A percentile compares a stretch with the other conserved stretches of the same genome.
Conservation (phyloP, 2,329 filamentous ascomycete genomes). For the Apiospora marii region DNA sequence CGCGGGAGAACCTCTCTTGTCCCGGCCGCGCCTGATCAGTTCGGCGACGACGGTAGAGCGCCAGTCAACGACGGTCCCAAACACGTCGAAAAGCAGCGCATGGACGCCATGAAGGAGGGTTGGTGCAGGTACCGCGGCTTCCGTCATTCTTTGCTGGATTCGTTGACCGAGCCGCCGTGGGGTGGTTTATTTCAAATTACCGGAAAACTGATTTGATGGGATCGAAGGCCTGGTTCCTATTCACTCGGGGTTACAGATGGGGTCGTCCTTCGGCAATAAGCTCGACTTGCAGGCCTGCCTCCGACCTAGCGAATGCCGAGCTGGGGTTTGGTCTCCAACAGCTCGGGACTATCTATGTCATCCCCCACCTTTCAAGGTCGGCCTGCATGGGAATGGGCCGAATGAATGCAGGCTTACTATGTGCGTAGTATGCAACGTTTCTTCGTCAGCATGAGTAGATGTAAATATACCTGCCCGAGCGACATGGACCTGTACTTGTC, state of each 20-base stretch:
- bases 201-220: neutral
- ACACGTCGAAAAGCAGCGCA: slow-evolving; percentile 77
- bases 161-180: slow-evolving; percentile 20
- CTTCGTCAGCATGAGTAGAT: neutral
- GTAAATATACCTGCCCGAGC: neutral
- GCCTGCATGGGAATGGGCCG: neutral
- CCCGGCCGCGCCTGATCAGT: slow-evolving; percentile 58
- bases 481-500: neutral
- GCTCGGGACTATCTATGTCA: slow-evolving; percentile 6
- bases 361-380: slow-evolving; percentile 12
- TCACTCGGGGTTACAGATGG: slow-evolving; percentile 9
- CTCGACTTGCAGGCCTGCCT: neutral
- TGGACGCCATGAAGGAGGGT: slow-evolving; percentile 48
- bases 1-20: slow-evolving; percentile 56
- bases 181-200: neutral
- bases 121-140: slow-evolving; percentile 16
- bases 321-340: neutral
- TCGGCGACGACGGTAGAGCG: slow-evolving; percentile 69
- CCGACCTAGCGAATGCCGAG: neutral
- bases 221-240: neutral
- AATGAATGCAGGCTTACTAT: neutral
- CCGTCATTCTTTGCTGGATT: slow-evolving; percentile 26
- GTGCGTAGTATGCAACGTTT: neutral
- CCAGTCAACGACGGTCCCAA: slow-evolving; percentile 85
- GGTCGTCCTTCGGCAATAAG: neutral